Evolutionary conservation across 257 asterid species (phyloP).

Genomic region (Echium plantagineum): DNA sequence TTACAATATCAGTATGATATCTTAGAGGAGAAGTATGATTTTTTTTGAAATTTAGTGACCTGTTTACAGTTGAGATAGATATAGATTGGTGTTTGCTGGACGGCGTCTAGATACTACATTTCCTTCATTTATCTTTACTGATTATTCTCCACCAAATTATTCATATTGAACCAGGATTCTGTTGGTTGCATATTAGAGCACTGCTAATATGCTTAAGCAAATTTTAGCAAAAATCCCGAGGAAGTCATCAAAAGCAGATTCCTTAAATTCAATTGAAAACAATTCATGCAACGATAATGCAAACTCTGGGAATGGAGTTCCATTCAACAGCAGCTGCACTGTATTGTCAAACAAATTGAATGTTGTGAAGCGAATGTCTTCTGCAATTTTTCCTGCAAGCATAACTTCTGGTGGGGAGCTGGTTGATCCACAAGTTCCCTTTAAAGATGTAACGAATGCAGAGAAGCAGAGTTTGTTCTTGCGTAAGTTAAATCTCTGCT

Average conservation of each 20-base stretch:
- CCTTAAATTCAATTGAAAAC: slow-evolving; percentile 22
- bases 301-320: slow-evolving; percentile 21
- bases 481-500: slow-evolving; percentile 35
- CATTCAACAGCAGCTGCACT: slow-evolving; percentile 28
- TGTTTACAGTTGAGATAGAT: neutral
- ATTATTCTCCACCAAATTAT: neutral
- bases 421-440: slow-evolving; percentile 27
- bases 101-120: neutral
- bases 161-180: slow-evolving; percentile 3
- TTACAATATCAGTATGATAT: neutral
- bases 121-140: neutral
- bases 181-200: slow-evolving; percentile 15
- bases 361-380: slow-evolving; percentile 35
- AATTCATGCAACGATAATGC: slow-evolving; percentile 24
- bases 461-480: slow-evolving; percentile 32
- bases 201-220: slow-evolving; percentile 41
- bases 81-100: neutral
- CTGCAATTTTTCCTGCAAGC: slow-evolving; percentile 43
- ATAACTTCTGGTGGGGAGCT: slow-evolving; percentile 27
- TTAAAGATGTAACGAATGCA: slow-evolving; percentile 33
- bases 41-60: neutral
- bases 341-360: slow-evolving; percentile 29
- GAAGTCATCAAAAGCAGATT: slow-evolving; percentile 29
- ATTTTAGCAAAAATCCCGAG: slow-evolving; percentile 39
- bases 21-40: neutral